These are phyloP conservation scores for Schizophyllum commune DNA, from an alignment of 1,284 basidiomycete species.

Conservation along the genomic window DNA sequence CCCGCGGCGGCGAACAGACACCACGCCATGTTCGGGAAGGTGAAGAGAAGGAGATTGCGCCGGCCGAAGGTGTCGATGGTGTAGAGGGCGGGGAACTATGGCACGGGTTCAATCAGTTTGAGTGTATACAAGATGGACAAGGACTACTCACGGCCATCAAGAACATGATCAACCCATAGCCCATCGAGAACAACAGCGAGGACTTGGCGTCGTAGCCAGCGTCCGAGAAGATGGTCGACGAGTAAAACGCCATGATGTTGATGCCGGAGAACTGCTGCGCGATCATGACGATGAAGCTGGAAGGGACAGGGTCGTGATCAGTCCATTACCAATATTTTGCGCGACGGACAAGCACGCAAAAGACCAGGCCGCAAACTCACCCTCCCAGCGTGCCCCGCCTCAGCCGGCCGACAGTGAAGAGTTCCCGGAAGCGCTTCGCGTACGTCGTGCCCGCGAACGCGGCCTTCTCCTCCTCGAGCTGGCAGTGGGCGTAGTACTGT, in stretches of 20 bases:
- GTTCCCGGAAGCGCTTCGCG: constrained; percentile 43
- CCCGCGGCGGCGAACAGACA: constrained; percentile 30
- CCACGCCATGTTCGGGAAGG: constrained; percentile 30
- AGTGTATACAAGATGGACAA: no score
- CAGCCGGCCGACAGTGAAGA: constrained; percentile 62
- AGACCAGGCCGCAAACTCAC: neutral
- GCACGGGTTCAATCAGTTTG: no score
- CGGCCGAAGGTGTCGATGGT: constrained; percentile 31
- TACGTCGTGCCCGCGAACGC: constrained; percentile 41
- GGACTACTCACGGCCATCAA: constrained; percentile 30
- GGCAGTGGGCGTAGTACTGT: constrained; percentile 47
- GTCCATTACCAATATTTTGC: no score
- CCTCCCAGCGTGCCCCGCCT: constrained; percentile 65
- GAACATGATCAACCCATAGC: constrained; percentile 45
- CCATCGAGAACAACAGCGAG: constrained; percentile 43
- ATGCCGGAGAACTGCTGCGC: constrained; percentile 52
- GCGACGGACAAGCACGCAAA: no score
- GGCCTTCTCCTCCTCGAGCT: constrained; percentile 46
- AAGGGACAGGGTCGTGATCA: neutral
- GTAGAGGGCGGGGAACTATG: neutral
- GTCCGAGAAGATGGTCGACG: constrained; percentile 33
- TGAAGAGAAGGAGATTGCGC: constrained; percentile 31
- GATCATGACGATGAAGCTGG: constrained; percentile 53
- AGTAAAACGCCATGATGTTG: constrained; percentile 9
- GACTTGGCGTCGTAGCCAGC: constrained; percentile 30